Evolutionary conservation across 306 rosid genomes (phyloP).

Genomic region (Hippophae tibetana): DNA sequence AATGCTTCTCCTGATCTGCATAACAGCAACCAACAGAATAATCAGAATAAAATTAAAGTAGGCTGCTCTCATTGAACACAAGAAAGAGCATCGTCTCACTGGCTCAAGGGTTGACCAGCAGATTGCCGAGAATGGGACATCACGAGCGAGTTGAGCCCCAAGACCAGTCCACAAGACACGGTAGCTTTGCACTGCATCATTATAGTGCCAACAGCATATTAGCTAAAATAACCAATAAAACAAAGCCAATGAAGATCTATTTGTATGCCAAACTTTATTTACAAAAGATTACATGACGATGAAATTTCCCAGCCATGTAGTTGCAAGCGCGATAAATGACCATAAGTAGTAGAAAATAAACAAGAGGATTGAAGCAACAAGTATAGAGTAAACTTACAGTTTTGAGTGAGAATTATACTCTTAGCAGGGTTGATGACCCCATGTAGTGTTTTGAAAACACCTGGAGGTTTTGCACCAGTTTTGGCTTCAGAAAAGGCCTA

Average conservation of each 20-base stretch:
- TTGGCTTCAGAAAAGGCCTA: slow-evolving; percentile 64
- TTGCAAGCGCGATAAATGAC: neutral
- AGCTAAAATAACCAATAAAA: slow-evolving; percentile 12
- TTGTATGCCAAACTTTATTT: neutral
- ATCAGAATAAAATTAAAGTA: slow-evolving; percentile 21
- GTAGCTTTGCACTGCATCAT: slow-evolving; percentile 47
- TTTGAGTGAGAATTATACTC: slow-evolving; percentile 37
- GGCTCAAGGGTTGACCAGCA: slow-evolving; percentile 98
- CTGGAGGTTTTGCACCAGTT: slow-evolving; percentile 54
- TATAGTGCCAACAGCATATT: neutral
- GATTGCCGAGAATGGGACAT: slow-evolving; percentile 92
- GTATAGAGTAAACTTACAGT: slow-evolving; percentile 30
- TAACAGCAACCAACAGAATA: slow-evolving; percentile 4
- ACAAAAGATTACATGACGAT: neutral
- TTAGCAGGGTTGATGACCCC: slow-evolving; percentile 47
- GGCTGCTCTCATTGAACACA: slow-evolving; percentile 12
- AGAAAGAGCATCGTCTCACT: slow-evolving; percentile 33
- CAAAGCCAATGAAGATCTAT: neutral
- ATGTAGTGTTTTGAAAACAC: slow-evolving; percentile 71
- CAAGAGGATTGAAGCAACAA: too few species aligned
- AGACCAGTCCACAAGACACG: slow-evolving; percentile 92
- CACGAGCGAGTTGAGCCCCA: slow-evolving; percentile 90
- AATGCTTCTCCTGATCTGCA: slow-evolving; percentile 58
- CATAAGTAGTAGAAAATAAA: slow-evolving; percentile 3
- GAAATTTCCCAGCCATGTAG: neutral